Conservation (phyloP, 108 stramenopile species). For the Cyclotella baltica region DNA sequence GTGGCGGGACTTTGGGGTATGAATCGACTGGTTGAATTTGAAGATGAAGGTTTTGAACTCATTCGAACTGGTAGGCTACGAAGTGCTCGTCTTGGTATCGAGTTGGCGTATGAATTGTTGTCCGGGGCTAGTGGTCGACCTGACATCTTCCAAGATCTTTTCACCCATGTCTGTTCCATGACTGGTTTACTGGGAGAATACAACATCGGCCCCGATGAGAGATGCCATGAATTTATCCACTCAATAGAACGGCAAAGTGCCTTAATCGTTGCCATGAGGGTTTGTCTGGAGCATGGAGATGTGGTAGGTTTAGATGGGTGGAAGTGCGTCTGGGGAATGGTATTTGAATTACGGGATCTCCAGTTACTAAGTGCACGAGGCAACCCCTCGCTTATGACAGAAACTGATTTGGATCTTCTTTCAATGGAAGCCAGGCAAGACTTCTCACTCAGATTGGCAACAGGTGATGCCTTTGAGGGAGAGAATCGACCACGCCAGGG, state of each 20-base stretch:
- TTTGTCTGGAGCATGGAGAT: conserved; percentile 67
- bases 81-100: conserved; percentile 86
- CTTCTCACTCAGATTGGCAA: conserved; percentile 65
- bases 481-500: conserved; percentile 32
- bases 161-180: conserved; percentile 68
- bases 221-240: conserved; percentile 59
- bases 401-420: conserved; percentile 81
- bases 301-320: conserved; percentile 81
- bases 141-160: conserved; percentile 85
- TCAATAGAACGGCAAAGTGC: conserved; percentile 84
- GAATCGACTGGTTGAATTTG: conserved; percentile 17
- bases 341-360: conserved; percentile 86
- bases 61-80: conserved; percentile 64
- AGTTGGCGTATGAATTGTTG: conserved; percentile 79
- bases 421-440: conserved; percentile 58
- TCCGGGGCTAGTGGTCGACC: conserved; percentile 71
- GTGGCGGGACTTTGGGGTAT: conserved; percentile 84
- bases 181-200: conserved; percentile 73
- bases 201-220: conserved; percentile 40
- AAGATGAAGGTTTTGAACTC: conserved; percentile 32
- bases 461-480: conserved; percentile 42
- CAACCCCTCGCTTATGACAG: conserved; percentile 54
- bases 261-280: conserved; percentile 67
- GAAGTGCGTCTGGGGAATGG: conserved; percentile 78
- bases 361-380: conserved; percentile 61